Conservation (phyloP, 225 moss, liverwort and hornwort species). For the Antitrichia curtipendula region DNA sequence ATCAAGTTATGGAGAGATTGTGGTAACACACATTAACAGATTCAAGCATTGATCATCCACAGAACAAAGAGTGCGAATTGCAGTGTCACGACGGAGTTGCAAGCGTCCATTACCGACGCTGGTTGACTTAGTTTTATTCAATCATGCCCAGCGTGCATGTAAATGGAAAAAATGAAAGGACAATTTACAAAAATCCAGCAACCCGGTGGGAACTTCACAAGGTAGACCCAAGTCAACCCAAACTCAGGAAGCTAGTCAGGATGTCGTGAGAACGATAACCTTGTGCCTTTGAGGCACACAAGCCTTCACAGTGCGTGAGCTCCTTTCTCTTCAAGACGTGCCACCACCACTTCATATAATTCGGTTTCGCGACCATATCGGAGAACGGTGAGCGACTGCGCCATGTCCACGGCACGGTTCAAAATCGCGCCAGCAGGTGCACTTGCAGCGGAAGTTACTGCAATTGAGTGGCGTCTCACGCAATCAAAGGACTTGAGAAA, state of each 20-base stretch:
- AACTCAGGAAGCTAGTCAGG: too few species aligned
- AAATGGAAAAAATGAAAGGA: background rate
- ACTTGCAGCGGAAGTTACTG: background rate
- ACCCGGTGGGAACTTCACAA: too few species aligned
- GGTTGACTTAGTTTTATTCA: background rate
- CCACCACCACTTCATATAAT: background rate
- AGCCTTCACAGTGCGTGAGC: background rate
- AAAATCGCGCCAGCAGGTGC: background rate
- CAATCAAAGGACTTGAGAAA: background rate
- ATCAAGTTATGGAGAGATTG: background rate
- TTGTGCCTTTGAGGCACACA: background rate
- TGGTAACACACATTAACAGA: background rate
- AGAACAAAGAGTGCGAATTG: background rate
- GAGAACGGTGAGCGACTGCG: background rate
- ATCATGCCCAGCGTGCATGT: background rate
- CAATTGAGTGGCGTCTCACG: background rate
- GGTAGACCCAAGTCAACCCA: too few species aligned
- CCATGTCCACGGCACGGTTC: background rate
- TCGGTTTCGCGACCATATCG: background rate
- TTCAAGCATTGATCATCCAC: background rate
- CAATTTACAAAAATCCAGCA: background rate
- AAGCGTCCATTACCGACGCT: background rate
- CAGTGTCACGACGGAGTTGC: background rate
- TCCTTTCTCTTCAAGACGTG: background rate
- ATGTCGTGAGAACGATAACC: background rate